Evolutionary conservation across 768 basidiomycete species (phyloP).

Genomic region (Grammothele lineata): DNA sequence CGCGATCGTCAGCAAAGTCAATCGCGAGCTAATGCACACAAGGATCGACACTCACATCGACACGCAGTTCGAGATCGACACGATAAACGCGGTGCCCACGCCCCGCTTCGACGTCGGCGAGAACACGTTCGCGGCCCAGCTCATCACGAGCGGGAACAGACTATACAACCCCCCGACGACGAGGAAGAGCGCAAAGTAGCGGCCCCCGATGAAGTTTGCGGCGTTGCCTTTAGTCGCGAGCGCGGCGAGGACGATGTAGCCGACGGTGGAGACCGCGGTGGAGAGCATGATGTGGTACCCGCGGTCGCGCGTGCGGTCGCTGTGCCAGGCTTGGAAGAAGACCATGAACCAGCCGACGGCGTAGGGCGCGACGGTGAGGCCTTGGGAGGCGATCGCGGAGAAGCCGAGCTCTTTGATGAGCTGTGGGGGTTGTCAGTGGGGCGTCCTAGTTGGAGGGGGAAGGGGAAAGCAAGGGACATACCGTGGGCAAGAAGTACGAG

Average conservation of each 20-base stretch:
- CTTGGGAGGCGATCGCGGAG: constrained; percentile 52
- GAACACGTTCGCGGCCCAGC: constrained; percentile 57
- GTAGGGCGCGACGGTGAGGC: constrained; percentile 55
- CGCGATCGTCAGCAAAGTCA: neutral
- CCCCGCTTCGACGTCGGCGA: constrained; percentile 58
- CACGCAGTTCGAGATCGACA: constrained; percentile 54
- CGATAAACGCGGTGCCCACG: constrained; percentile 56
- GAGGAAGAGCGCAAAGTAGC: constrained; percentile 55
- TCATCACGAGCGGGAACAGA: constrained; percentile 57
- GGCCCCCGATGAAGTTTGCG: constrained; percentile 47
- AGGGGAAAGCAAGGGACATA: constrained; percentile 27
- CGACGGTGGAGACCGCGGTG: constrained; percentile 40
- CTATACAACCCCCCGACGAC: constrained; percentile 52
- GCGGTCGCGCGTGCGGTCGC: constrained; percentile 48
- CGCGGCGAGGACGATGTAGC: constrained; percentile 53
- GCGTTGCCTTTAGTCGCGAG: constrained; percentile 26
- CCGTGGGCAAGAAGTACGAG: constrained; percentile 54
- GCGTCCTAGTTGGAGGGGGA: neutral
- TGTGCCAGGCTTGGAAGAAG: constrained; percentile 50
- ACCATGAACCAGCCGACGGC: constrained; percentile 54
- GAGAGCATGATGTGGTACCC: constrained; percentile 55
- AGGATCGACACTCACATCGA: constrained; percentile 41
- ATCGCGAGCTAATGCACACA: neutral
- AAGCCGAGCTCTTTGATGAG: constrained; percentile 55
- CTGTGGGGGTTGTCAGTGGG: constrained; percentile 21